Conservation (phyloP, 2,329 filamentous ascomycete species). For the Fusarium sp. region DNA sequence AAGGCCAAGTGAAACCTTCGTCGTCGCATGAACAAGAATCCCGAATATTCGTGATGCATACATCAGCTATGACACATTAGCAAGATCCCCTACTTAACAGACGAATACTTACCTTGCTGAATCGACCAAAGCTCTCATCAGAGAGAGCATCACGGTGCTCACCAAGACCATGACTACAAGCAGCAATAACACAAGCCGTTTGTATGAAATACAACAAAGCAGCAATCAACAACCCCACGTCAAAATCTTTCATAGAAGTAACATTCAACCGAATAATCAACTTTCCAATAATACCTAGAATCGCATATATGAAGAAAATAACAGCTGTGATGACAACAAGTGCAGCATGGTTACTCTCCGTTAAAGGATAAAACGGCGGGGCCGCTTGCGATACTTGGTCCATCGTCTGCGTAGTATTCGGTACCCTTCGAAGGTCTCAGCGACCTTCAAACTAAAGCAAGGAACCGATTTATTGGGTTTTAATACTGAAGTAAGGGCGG, state of each 20-base stretch:
- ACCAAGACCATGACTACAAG: constrained; percentile 27
- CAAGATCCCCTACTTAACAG: fast-evolving
- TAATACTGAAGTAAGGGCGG: neutral
- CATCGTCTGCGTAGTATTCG: constrained; percentile 17
- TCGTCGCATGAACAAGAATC: constrained; percentile 24
- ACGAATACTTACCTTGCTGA: constrained; percentile 19
- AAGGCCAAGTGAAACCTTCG: constrained; percentile 34
- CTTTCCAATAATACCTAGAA: constrained; percentile 31
- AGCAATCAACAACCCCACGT: constrained; percentile 9
- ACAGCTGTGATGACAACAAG: constrained; percentile 33
- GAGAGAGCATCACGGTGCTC: constrained; percentile 16
- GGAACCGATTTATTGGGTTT: neutral
- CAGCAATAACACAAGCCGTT: constrained; percentile 28
- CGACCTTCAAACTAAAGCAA: neutral
- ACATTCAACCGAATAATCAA: constrained; percentile 37
- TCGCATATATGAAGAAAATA: constrained; percentile 33
- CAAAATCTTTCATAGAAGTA: constrained; percentile 35
- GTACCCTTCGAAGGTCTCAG: neutral
- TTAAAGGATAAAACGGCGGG: constrained; percentile 34
- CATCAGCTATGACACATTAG: constrained; percentile 27
- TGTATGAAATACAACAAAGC: constrained; percentile 28
- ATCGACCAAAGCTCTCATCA: constrained; percentile 1
- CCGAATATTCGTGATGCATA: constrained; percentile 30
- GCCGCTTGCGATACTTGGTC: constrained; percentile 4
- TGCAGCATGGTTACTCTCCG: constrained; percentile 32